Conservation (phyloP, 1,284 basidiomycete species). For the Sporisorium sorghi region DNA sequence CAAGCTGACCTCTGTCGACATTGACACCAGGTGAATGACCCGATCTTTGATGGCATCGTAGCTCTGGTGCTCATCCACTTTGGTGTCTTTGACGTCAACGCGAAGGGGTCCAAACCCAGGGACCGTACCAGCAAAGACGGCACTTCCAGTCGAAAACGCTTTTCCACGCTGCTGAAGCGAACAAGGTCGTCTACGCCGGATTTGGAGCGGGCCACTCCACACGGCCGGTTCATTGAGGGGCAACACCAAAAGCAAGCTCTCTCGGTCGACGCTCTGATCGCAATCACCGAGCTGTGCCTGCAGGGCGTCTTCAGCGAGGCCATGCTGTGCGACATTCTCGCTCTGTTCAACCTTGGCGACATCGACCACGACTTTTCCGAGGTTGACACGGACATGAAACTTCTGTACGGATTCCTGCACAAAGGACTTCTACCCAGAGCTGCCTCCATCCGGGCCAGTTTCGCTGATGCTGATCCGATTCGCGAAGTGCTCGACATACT, state of each 20-base stretch:
- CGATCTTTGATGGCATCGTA: constrained; percentile 11
- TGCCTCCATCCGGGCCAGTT: not conserved
- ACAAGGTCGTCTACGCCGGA: not conserved
- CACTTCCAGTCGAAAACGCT: not conserved
- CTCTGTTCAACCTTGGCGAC: constrained; percentile 28
- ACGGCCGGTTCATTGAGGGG: rapidly evolving
- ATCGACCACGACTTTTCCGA: constrained; percentile 10
- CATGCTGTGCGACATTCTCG: constrained; percentile 12
- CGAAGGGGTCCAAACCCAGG: not conserved
- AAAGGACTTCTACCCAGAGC: constrained; percentile 9
- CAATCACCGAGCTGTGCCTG: constrained; percentile 23
- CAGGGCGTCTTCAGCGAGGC: constrained; percentile 11
- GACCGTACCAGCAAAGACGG: not conserved
- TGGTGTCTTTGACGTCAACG: constrained; percentile 11
- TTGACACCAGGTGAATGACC: not conserved
- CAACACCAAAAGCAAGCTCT: constrained; percentile 15
- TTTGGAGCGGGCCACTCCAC: not conserved
- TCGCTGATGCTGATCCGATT: constrained; percentile 8
- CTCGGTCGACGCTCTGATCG: constrained; percentile 12
- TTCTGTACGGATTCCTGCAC: constrained; percentile 17
- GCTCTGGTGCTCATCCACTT: constrained; percentile 21
- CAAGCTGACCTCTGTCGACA: not conserved
- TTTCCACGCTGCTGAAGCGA: not conserved
- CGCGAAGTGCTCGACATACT: constrained; percentile 6
- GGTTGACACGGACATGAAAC: constrained; percentile 14